phyloP scores from a whole-genome alignment of 208 protist species.

The Trypanosoma brucei region DNA sequence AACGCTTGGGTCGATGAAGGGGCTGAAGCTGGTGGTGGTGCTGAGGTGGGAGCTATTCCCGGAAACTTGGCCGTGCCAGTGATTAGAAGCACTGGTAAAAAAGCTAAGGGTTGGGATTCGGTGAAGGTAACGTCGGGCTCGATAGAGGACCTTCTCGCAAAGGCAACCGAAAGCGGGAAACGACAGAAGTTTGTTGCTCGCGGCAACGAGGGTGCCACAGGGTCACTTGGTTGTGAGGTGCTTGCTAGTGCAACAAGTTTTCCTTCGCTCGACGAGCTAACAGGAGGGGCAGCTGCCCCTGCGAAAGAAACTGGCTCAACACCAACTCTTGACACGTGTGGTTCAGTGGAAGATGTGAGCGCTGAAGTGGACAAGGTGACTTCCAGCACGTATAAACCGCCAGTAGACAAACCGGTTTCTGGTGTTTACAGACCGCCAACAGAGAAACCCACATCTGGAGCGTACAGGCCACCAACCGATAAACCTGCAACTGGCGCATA shows the following conservation, averaged over 20 bases:
- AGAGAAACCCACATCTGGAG: conserved; percentile 23
- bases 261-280: conserved; percentile 59
- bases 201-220: conserved; percentile 56
- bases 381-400: conserved; percentile 21
- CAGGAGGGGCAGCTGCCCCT: conserved; percentile 14
- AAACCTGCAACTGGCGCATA: conserved; percentile 13
- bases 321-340: not conserved
- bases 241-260: conserved; percentile 42
- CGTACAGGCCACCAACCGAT: conserved; percentile 28
- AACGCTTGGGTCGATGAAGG: too few species aligned
- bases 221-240: conserved; percentile 24
- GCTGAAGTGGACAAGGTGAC: not conserved
- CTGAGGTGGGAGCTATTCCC: not conserved
- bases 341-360: not conserved
- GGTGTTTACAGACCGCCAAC: conserved; percentile 32
- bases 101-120: conserved; percentile 54
- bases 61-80: conserved; percentile 21
- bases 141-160: conserved; percentile 10
- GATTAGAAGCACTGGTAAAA: conserved; percentile 26
- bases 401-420: conserved; percentile 8
- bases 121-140: conserved; percentile 16
- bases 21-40: not conserved
- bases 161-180: conserved; percentile 18
- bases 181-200: conserved; percentile 71
- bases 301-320: conserved; percentile 23